Evolutionary conservation across 768 basidiomycete species (phyloP).

Genomic region (Phanerochaete sordida): DNA sequence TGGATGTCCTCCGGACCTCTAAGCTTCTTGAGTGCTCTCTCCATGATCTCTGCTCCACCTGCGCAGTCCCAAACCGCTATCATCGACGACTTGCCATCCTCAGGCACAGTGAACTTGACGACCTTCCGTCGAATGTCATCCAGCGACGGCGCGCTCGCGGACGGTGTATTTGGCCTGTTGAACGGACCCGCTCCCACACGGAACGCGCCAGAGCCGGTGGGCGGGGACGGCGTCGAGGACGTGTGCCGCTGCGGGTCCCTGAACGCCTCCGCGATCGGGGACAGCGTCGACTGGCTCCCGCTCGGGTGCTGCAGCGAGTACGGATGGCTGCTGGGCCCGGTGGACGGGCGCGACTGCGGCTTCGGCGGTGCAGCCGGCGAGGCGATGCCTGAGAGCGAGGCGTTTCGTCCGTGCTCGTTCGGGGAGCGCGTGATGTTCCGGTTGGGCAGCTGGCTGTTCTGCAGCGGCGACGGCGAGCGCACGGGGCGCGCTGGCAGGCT

Average conservation of each 20-base stretch:
- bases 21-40: slow-evolving; percentile 88
- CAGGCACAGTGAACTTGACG: slow-evolving; percentile 85
- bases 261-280: slow-evolving; percentile 73
- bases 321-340: slow-evolving; percentile 47
- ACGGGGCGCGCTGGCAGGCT: slow-evolving; percentile 19
- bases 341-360: slow-evolving; percentile 41
- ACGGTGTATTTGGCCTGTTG: slow-evolving; percentile 38
- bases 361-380: slow-evolving; percentile 37
- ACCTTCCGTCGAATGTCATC: slow-evolving; percentile 81
- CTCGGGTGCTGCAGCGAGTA: slow-evolving; percentile 37
- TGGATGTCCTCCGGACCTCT: slow-evolving; percentile 37
- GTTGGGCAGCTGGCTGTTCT: slow-evolving; percentile 36
- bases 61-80: slow-evolving; percentile 80
- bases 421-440: slow-evolving; percentile 27
- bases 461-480: slow-evolving; percentile 28
- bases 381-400: slow-evolving; percentile 39
- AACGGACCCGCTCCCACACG: slow-evolving; percentile 62
- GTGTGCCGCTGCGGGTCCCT: slow-evolving; percentile 27
- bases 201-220: slow-evolving; percentile 38
- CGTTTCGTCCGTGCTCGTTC: slow-evolving; percentile 45
- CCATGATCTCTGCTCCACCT: slow-evolving; percentile 83
- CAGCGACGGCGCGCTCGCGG: slow-evolving; percentile 47
- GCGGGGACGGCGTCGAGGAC: slow-evolving; percentile 44
- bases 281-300: slow-evolving; percentile 41
- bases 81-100: slow-evolving; percentile 62